Conservation (phyloP, 2,329 filamentous ascomycete species). For the Paramyrothecium roridum region DNA sequence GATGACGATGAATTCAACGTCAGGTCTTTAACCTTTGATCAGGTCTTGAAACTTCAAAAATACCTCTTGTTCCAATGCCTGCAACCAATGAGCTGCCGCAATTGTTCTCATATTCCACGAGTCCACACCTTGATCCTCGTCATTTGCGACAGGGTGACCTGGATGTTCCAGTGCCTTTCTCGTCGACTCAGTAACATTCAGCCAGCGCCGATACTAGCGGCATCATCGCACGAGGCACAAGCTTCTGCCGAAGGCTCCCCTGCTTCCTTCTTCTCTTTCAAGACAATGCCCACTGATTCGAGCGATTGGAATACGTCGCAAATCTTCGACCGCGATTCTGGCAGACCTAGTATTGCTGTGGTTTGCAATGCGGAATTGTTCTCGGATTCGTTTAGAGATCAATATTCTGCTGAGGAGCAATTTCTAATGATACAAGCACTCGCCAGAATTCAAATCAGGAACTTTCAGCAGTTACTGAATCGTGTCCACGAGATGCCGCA, state of each 20-base stretch:
- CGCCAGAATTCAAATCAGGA: constrained; percentile 18
- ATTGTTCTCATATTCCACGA: constrained; percentile 8
- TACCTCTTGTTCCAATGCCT: constrained; percentile 23
- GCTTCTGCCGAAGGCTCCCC: too few species aligned
- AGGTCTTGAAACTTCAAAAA: constrained; percentile 25
- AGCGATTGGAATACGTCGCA: constrained; percentile 2
- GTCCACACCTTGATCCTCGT: constrained; percentile 20
- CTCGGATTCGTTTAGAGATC: constrained; percentile 15
- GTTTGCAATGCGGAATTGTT: constrained; percentile 21
- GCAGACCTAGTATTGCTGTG: constrained; percentile 2
- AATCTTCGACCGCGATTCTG: constrained; percentile 11
- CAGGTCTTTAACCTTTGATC: constrained; percentile 18
- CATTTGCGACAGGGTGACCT: constrained; percentile 21
- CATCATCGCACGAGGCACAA: not conserved
- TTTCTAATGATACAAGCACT: constrained; percentile 23
- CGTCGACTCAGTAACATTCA: constrained; percentile 4
- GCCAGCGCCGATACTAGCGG: not conserved
- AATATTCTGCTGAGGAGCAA: constrained; percentile 24
- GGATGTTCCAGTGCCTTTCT: constrained; percentile 24
- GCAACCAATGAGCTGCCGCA: constrained; percentile 17
- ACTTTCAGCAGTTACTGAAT: constrained; percentile 17
- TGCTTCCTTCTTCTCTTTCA: not conserved
- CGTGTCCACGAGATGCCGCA: constrained; percentile 7
- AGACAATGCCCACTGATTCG: not conserved
- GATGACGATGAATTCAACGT: constrained; percentile 25